Percentiles rank a stretch among this genome's conserved stretches.
These are phyloP conservation scores for Balamuthia mandrillaris DNA, from an alignment of 208 protist genomes.

Conservation along the genomic window DNA sequence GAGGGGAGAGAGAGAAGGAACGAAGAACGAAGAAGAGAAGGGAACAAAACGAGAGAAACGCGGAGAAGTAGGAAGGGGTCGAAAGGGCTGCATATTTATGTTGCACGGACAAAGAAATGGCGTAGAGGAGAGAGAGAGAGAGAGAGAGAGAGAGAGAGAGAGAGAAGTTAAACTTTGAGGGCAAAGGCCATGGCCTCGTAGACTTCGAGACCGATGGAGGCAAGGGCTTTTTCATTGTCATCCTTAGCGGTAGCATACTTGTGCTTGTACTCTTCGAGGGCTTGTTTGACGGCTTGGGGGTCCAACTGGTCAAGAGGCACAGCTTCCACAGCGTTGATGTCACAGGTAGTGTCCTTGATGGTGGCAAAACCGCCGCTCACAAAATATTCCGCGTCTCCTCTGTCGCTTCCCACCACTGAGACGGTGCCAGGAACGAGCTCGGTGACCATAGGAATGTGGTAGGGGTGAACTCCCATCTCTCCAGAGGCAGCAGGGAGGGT, in stretches of 20 bases:
- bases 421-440: slow-evolving; percentile 50
- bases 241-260: background rate
- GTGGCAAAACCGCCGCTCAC: slow-evolving; percentile 54
- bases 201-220: slow-evolving; percentile 45
- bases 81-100: too few species aligned
- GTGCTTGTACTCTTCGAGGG: slow-evolving; percentile 21
- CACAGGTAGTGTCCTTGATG: slow-evolving; percentile 46
- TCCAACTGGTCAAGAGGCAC: slow-evolving; percentile 50
- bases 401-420: slow-evolving; percentile 22
- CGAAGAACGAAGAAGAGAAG: too few species aligned
- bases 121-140: background rate
- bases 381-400: slow-evolving; percentile 30
- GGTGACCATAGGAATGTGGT: slow-evolving; percentile 56
- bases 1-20: too few species aligned
- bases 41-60: too few species aligned
- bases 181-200: slow-evolving; percentile 38
- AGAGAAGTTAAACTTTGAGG: background rate
- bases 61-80: too few species aligned
- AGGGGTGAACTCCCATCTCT: slow-evolving; percentile 53
- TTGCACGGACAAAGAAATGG: background rate
- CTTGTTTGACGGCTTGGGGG: slow-evolving; percentile 8
- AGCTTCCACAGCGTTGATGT: slow-evolving; percentile 56
- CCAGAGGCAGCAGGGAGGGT: slow-evolving; percentile 45
- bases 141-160: background rate
- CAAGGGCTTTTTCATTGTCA: background rate